Base-by-base conservation (phyloP, 2,329 filamentous ascomycete species). In the Fusarium oxysporum region DNA sequence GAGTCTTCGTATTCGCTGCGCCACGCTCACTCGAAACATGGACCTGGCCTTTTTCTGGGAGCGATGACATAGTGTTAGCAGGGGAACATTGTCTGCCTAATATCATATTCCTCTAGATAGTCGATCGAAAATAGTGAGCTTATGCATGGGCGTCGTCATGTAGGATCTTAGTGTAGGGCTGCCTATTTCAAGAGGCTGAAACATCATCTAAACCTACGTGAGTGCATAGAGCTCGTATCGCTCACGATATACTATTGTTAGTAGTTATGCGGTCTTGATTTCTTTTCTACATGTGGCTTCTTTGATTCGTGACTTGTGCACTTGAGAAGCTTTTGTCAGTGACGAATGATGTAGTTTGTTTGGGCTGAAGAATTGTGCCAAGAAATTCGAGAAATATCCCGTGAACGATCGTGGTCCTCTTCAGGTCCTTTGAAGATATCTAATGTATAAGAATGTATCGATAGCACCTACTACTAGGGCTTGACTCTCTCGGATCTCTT, bases 1-100 rank as follows among this genome's bases (percentile, higher is more conserved):
- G 32, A 33, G 19, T 33, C 35, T 57, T 57, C 50, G 59, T 62
- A 57, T 62, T 62, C 38, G 35, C 51, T 62, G 51, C 59, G 59
- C 59, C 59, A 62, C 59, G 35, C 54, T 48, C 14, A 21, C n/a
- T 60, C 23, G n/a, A 19, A 33, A 11, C 19, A 17, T n/a, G 32
- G 9, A 13, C 8, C 28, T 35, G 10, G 32, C 32, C 8, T 10
- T 44, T 30, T 58, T n/a, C 17, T 56, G 3, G n/a, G 32, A 58
- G 16, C 17, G 9, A 62, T 62, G 38, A 38, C 59, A 62, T 58
- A 37, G 51, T 41, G 21, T 38, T 17, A 23, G 14, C 10, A 35
- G 21, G 50, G 17, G 17, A 10, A 4, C 4, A 10, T 19, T 25
- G 17, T 19, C 54, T 57, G 40, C 54, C 30, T 47, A 13, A 19